These are phyloP conservation scores for Gypsophila paniculata DNA, from an alignment of 179 eudicot species.

Conservation along the genomic window DNA sequence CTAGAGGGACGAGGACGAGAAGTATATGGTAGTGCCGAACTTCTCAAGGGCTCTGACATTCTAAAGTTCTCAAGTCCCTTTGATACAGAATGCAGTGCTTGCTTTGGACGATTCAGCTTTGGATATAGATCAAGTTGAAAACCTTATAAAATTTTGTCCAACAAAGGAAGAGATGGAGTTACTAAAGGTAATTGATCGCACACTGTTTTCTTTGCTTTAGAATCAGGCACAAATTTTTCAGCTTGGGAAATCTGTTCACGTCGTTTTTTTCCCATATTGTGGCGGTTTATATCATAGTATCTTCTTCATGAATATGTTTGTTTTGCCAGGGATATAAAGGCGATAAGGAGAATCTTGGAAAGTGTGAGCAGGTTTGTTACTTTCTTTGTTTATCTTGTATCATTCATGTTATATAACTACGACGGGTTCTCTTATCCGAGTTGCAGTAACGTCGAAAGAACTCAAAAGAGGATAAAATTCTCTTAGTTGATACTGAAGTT, in stretches of 20 bases:
- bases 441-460: conserved; percentile 2
- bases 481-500: conserved; percentile 1
- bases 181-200: conserved; percentile 49
- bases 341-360: conserved; percentile 72
- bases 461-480: neutral
- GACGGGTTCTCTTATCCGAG: neutral
- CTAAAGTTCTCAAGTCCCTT: conserved; percentile 18
- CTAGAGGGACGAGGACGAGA: neutral
- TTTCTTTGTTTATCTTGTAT: neutral
- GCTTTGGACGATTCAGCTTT: conserved; percentile 75
- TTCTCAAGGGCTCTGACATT: conserved; percentile 12
- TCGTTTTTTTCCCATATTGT: neutral
- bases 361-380: conserved; percentile 67
- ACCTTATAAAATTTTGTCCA: conserved; percentile 86
- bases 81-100: conserved; percentile 62
- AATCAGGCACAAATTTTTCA: neutral
- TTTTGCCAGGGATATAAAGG: conserved; percentile 67
- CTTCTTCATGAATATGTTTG: conserved; percentile 3
- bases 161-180: conserved; percentile 85
- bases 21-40: neutral
- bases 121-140: conserved; percentile 83
- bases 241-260: neutral
- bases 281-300: neutral
- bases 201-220: neutral
- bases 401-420: neutral